Evolutionary conservation across 345 rosid species (phyloP).

Genomic region (Linum usitatissimum): DNA sequence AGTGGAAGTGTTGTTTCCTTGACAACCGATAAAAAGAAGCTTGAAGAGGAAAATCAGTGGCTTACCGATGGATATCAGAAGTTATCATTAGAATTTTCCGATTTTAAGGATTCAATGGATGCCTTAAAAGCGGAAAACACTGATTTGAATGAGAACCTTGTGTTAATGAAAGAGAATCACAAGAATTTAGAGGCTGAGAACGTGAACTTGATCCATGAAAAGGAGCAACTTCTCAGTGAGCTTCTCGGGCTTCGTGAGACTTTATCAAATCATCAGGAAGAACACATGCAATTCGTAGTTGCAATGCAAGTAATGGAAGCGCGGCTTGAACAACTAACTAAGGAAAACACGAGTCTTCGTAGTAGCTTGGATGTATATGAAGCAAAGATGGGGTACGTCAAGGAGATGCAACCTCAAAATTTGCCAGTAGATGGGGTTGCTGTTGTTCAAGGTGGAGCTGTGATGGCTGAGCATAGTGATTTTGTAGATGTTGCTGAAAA

Average conservation of each 20-base stretch:
- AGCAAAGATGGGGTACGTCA: constrained; percentile 29
- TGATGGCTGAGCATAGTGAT: constrained; percentile 14
- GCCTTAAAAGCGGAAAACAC: constrained; percentile 40
- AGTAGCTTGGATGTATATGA: constrained; percentile 31
- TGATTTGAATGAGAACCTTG: constrained; percentile 34
- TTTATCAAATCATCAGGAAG: constrained; percentile 32
- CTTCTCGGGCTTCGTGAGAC: constrained; percentile 41
- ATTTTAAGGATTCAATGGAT: constrained; percentile 35
- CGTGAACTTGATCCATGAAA: constrained; percentile 33
- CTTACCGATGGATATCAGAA: constrained; percentile 37
- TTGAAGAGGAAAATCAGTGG: constrained; percentile 20
- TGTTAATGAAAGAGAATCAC: constrained; percentile 31
- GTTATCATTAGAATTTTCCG: constrained; percentile 31
- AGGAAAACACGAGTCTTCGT: constrained; percentile 37
- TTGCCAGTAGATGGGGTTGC: constrained; percentile 18
- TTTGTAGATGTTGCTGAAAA: constrained; percentile 14
- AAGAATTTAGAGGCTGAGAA: constrained; percentile 52
- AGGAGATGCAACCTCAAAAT: constrained; percentile 19
- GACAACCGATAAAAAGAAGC: constrained; percentile 11
- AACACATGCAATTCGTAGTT: constrained; percentile 27
- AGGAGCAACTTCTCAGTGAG: constrained; percentile 45
- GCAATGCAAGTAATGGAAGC: constrained; percentile 32
- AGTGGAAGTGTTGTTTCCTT: constrained; percentile 27
- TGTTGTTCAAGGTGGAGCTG: constrained; percentile 19
- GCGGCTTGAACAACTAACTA: constrained; percentile 37